A percentile compares a stretch with the other conserved stretches of the same genome.
phyloP scores from a whole-genome alignment of 768 basidiomycete species.

The Mrakia frigida region DNA sequence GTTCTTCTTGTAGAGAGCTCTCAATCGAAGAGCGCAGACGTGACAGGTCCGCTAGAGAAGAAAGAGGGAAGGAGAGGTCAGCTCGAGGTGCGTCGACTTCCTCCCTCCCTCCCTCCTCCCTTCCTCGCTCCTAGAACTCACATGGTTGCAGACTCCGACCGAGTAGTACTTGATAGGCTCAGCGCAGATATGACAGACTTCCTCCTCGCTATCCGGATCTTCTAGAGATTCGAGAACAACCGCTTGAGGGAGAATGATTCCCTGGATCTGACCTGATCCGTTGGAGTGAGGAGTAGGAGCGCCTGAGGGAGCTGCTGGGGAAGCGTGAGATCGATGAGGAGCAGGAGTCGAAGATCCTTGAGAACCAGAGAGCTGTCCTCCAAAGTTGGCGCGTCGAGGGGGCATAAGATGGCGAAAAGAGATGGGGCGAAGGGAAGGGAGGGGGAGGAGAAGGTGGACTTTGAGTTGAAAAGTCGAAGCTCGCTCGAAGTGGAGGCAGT shows the following conservation, averaged over 20 bases:
- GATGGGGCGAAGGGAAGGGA: background rate
- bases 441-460: background rate
- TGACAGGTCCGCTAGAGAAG: constrained; percentile 30
- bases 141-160: constrained; percentile 81
- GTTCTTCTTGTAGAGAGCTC: constrained; percentile 86
- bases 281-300: constrained; percentile 1
- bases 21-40: constrained; percentile 77
- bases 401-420: background rate
- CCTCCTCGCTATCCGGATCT: constrained; percentile 33
- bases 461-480: too few species aligned
- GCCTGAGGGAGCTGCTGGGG: background rate
- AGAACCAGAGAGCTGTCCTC: constrained; percentile 20
- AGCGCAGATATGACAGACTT: constrained; percentile 83
- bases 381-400: constrained; percentile 25
- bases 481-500: background rate
- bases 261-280: background rate
- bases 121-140: background rate
- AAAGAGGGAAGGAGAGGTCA: background rate
- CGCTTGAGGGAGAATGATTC: background rate
- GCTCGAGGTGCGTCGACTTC: background rate
- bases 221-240: constrained; percentile 21
- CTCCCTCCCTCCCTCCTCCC: too few species aligned
- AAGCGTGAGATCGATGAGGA: background rate
- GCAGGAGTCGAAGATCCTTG: background rate
- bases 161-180: constrained; percentile 87